Base-by-base conservation (phyloP, 352 stramenopile genomes). In the Phytophthora kernoviae region DNA sequence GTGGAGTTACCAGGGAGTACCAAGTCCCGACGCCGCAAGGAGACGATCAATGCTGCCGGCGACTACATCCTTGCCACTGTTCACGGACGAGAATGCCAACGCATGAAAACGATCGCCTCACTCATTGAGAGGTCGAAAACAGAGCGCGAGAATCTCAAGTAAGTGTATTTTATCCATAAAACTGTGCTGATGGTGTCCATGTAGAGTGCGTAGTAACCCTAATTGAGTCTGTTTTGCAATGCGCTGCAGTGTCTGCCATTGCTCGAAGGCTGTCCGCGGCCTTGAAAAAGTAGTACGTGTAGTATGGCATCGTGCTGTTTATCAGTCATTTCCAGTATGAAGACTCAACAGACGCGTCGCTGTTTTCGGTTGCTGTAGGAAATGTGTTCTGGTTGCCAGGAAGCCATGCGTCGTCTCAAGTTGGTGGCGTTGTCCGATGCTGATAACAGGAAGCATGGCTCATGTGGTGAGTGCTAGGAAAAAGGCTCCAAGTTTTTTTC, bases 121-220 rank as follows among this genome's bases (percentile, higher is more conserved):
- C 66, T 90, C 45, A 86, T 88, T n/a, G 47, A 78, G 22, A 60
- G 57, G 26, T 90, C 80, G 43, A 90, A 89, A 65, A 77, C 49
- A 7, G 74, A 79, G 22, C 77, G 79, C 48, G 62, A 77, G 10
- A 51, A 68, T 50, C 58, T 82, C 53, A 70, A 54, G 79, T 89
- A 71, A 48, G 75, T 81, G 4, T 11, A 32, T 46, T 56, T 27
- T 26, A 33, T 8, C 10, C 14, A 20, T 44, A 0, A 8, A n/a
- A n/a, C n/a, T n/a, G n/a, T n/a, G n/a, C n/a, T n/a, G n/a, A n/a
- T n/a, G n/a, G n/a, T n/a, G n/a, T 24, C 7, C 17, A 17, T 12
- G 22, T 46, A 12, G 18, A 7, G 4, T 49, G 14, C 17, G 41
- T 44, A 6, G 34, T 39, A 15, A 39, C 15, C 21, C 54, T 33